Evolutionary conservation across 169 alveolate species (phyloP).

Genomic region (Eimeria tenella): DNA sequence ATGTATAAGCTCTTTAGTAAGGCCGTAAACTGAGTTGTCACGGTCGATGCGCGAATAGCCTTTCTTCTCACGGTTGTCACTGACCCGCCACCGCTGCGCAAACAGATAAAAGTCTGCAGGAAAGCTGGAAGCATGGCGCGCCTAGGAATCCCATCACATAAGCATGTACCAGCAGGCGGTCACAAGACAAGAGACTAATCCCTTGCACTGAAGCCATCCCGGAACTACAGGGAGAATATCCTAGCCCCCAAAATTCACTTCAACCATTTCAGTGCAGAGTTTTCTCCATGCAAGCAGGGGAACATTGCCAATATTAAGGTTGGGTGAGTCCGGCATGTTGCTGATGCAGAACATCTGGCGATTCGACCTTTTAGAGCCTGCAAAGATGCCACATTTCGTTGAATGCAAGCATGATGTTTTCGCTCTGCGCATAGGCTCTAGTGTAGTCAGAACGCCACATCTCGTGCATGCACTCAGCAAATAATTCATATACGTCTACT

Average conservation of each 20-base stretch:
- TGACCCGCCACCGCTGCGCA: slow-evolving; percentile 83
- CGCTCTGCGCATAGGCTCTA: not conserved
- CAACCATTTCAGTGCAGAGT: slow-evolving; percentile 87
- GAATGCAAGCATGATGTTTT: not conserved
- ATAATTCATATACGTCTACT: no score
- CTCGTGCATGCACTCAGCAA: not conserved
- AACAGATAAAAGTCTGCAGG: no score
- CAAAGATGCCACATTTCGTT: not conserved
- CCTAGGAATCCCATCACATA: no score
- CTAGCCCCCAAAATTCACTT: slow-evolving; percentile 43
- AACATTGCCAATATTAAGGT: slow-evolving; percentile 85
- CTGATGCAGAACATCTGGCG: slow-evolving; percentile 84
- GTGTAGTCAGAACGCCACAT: not conserved
- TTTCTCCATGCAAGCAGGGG: slow-evolving; percentile 87
- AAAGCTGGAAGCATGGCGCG: no score
- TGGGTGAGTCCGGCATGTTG: slow-evolving; percentile 87
- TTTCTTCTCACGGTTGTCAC: slow-evolving; percentile 84
- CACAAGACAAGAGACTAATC: no score
- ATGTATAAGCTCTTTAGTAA: slow-evolving; percentile 86
- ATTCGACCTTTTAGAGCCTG: slow-evolving; percentile 74
- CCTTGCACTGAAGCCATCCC: no score
- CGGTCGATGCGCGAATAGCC: slow-evolving; percentile 85
- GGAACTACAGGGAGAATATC: not conserved
- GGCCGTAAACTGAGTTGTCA: slow-evolving; percentile 85
- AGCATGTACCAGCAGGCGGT: no score